These are phyloP conservation scores for Phaffomyces thermotolerans DNA, from an alignment of 805 yeast genomes.

Conservation along the genomic window DNA sequence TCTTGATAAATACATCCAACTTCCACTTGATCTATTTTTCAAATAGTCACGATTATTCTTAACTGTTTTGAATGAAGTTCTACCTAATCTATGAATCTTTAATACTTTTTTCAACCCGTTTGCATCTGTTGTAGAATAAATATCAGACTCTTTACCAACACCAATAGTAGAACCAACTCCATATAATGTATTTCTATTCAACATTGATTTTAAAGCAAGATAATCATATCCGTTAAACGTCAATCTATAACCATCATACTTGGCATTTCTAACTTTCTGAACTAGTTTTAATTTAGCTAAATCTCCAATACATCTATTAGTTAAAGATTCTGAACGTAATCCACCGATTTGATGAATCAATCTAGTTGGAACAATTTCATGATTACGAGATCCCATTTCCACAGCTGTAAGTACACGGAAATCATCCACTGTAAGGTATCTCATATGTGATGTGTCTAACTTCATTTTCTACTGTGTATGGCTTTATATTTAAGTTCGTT, in stretches of 20 bases:
- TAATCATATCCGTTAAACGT: conserved; percentile 90
- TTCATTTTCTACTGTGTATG: conserved; percentile 48
- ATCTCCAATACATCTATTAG: conserved; percentile 73
- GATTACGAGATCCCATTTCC: conserved; percentile 86
- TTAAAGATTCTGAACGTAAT: conserved; percentile 64
- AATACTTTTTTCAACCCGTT: conserved; percentile 64
- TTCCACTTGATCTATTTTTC: conserved; percentile 58
- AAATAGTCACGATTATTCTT: conserved; percentile 91
- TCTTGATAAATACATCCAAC: conserved; percentile 89
- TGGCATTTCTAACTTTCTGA: conserved; percentile 77
- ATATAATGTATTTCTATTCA: conserved; percentile 63
- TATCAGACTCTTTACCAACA: conserved; percentile 97
- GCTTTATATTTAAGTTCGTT: not conserved
- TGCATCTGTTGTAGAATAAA: conserved; percentile 70
- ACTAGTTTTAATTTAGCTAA: conserved; percentile 81
- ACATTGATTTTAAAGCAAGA: conserved; percentile 79
- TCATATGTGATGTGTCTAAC: conserved; percentile 87
- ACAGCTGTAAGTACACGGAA: conserved; percentile 83
- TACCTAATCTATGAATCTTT: conserved; percentile 88
- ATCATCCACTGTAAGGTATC: conserved; percentile 87
- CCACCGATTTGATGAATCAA: conserved; percentile 78
- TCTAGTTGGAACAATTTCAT: conserved; percentile 88
- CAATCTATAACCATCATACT: conserved; percentile 88
- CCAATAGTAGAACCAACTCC: conserved; percentile 86
- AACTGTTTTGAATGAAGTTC: conserved; percentile 88